These are phyloP conservation scores for Fraxinus quadrangulata DNA, from an alignment of 257 asterid species.

Conservation along the genomic window DNA sequence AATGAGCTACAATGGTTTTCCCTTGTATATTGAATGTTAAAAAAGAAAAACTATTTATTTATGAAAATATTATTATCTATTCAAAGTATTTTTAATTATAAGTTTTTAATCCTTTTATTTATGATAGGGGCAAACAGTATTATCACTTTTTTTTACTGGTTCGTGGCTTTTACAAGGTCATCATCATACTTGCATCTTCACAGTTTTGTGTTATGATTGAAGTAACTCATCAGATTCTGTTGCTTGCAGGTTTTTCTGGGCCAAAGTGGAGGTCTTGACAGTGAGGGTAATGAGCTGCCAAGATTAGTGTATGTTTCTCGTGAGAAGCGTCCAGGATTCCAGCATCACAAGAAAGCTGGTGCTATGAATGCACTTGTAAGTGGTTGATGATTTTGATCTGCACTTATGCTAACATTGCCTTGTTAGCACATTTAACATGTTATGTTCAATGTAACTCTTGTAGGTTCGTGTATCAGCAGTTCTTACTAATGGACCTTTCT, in stretches of 20 bases:
- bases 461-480: conserved; percentile 99
- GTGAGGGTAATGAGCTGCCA: conserved; percentile 96
- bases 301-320: conserved; percentile 96
- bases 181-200: neutral
- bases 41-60: neutral
- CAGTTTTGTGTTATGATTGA: conserved; percentile 16
- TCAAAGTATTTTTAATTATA: neutral
- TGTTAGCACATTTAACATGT: conserved; percentile 28
- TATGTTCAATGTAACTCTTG: conserved; percentile 24
- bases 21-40: neutral
- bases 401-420: conserved; percentile 4
- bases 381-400: conserved; percentile 22
- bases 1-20: neutral
- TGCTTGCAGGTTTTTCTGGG: conserved; percentile 86
- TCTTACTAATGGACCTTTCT: conserved; percentile 95
- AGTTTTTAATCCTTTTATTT: neutral
- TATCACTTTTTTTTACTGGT: neutral
- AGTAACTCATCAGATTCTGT: conserved; percentile 23
- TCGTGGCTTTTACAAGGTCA: neutral
- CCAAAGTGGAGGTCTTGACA: conserved; percentile 96
- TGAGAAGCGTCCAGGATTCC: conserved; percentile 98
- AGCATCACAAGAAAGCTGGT: conserved; percentile 98
- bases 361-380: conserved; percentile 99
- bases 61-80: neutral
- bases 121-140: neutral